A percentile compares a stretch with the other conserved stretches of the same genome.
Conservation (phyloP, 768 basidiomycete species). For the Calocera cornea region DNA sequence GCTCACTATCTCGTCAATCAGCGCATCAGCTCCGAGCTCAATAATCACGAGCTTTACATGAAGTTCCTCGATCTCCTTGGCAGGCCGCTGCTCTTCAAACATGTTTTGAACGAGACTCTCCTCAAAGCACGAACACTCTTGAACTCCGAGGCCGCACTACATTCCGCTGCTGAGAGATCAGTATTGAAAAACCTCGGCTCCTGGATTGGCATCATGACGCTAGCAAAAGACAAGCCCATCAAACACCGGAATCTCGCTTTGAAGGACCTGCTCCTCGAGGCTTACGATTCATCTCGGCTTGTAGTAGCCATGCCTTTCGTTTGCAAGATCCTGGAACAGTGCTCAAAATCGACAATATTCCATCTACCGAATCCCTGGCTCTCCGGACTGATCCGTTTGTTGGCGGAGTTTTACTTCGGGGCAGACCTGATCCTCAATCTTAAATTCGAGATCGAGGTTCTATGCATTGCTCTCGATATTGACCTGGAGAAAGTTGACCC, state of each 20-base stretch:
- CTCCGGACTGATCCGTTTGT: constrained; percentile 82
- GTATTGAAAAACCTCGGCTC: constrained; percentile 86
- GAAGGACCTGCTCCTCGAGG: constrained; percentile 94
- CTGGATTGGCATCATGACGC: constrained; percentile 88
- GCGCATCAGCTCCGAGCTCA: constrained; percentile 88
- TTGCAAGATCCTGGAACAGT: constrained; percentile 89
- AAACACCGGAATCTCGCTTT: constrained; percentile 86
- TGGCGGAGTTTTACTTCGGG: constrained; percentile 93
- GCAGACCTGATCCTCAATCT: constrained; percentile 91
- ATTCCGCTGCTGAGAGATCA: constrained; percentile 70
- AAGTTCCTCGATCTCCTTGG: constrained; percentile 81
- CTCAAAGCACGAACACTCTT: constrained; percentile 72
- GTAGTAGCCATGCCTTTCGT: constrained; percentile 95
- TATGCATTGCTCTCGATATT: constrained; percentile 84
- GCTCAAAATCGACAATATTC: constrained; percentile 82
- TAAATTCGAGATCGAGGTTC: constrained; percentile 96
- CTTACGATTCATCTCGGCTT: constrained; percentile 80
- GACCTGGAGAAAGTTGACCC: constrained; percentile 76
- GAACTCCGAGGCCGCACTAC: constrained; percentile 82
- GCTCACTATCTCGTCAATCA: constrained; percentile 96
- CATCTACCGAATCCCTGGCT: constrained; percentile 96
- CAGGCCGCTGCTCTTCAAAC: constrained; percentile 47
- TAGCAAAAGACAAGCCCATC: constrained; percentile 86
- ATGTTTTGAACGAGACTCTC: constrained; percentile 89
- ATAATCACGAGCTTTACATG: constrained; percentile 91